Evolutionary conservation across 331 rosid species (phyloP), one percentile per base, ranked within the genome.

Genomic region (Rhamnella rubrinervis): DNA sequence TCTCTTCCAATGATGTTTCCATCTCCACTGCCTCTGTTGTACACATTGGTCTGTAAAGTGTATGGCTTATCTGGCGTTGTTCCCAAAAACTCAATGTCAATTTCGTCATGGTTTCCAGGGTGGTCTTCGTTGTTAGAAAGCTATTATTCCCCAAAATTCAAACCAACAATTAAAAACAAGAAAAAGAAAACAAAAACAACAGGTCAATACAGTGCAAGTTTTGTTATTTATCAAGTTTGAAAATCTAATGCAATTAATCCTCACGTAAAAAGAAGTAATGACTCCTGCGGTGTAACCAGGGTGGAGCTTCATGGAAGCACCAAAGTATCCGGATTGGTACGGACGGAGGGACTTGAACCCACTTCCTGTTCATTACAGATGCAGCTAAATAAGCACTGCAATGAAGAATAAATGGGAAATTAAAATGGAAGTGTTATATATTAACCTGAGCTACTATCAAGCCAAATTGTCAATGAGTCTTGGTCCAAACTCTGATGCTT

Each of bases 231-330:
- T 16, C 40, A 11, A 37, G 16, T 15, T 38, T 37, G 51, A 21
- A 1, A 9, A 23, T 0, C 49, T 26, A 8, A 44, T 11, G 11
- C 14, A 8, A 44, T 31, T 10, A 44, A 59, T 77, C 14, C 97
- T 84, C 78, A 93, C 98, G 15, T 91, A 95, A 44, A 91, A 68
- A 52, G 83, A 85, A 59, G 97, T 95, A 49, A 84, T 91, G 59
- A 95, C 90, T 71, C 97, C 99, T 0, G 96, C 99, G 8, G 97
- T 95, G 28, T 95, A 91, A 51, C 97, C 97, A 0, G 90, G 61
- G 18, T 95, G 99, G 49, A 91, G 92, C 78, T 91, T 95, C 53
- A 95, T 71, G 23, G 92, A 83, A 75, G 85, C 85, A 60, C 92
- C 91, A 20, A 95, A 91, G 60, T 89, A 91, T 44, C 99, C 99